Evolutionary conservation across 257 asterid species (phyloP), one percentile per base, ranked within the genome.

Genomic region (Cordia subcordata): DNA sequence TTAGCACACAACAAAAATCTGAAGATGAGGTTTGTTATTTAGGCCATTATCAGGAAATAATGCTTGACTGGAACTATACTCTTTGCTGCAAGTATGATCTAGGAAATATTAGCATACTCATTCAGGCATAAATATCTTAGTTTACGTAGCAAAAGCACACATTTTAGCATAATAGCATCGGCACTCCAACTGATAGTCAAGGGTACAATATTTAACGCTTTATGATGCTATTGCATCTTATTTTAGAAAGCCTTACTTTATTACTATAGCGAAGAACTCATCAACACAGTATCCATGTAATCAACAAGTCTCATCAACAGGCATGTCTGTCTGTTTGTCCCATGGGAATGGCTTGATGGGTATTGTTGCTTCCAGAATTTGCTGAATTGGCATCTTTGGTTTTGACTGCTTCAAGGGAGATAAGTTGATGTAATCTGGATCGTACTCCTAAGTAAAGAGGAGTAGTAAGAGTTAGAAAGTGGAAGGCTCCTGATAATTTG

Each of bases 311-410:
- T 62, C 76, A 1, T 82, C 86, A 21, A 80, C 76, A 9, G 83
- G 77, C 82, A 67, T 75, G 58, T 79, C 86, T 42, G 96, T 81
- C 56, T 80, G 72, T 1, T 20, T 46, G 50, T 77, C 74, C 96
- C 96, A 88, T 21, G 68, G 56, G 59, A 79, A 80, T 50, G 95
- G 71, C 67, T 72, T 19, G 47, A 86, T 65, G 14, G 88, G 85
- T 45, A 70, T 72, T 10, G 87, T 74, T 39, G 93, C 96, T 73
- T 83, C 83, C 68, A 88, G 47, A 27, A 83, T 78, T 38, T 79
- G 65, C 3, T 81, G 85, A 0, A 79, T 62, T 4, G 85, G 83
- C 68, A 85, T 78, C 81, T 76, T 67, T 5, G 71, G 66, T 38
- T 70, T 79, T 33, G 95, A 88, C 58, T 82, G 66, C 49, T 32